Evolutionary conservation across 2,329 filamentous ascomycete species (phyloP).

Genomic region (Colletotrichum eleusines): DNA sequence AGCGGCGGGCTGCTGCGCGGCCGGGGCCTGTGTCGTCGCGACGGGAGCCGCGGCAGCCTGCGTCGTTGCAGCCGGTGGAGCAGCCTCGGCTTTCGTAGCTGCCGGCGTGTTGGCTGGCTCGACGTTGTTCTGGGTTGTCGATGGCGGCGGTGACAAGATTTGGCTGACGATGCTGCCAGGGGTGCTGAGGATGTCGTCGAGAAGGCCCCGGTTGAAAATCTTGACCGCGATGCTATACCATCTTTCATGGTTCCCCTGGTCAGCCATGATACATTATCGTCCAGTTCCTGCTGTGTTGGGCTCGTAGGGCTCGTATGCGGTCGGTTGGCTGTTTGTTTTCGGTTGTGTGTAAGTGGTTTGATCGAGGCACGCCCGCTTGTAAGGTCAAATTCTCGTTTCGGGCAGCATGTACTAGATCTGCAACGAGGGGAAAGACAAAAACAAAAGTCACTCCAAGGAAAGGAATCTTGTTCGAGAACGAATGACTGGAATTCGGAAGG

Average conservation of each 20-base stretch:
- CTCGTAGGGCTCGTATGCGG: not conserved
- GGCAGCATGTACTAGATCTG: not conserved
- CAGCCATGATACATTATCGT: constrained; percentile 35
- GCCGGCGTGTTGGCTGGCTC: constrained; percentile 4
- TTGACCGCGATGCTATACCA: constrained; percentile 10
- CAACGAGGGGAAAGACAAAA: not conserved
- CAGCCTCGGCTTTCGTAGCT: constrained; percentile 21
- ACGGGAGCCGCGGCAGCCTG: constrained; percentile 13
- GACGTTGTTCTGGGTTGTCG: constrained; percentile 14
- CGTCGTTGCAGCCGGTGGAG: constrained; percentile 17
- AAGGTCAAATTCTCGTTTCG: constrained; percentile 1
- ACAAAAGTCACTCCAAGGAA: constrained; percentile 1
- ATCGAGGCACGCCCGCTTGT: constrained; percentile 8
- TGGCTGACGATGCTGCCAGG: constrained; percentile 24
- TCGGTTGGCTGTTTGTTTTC: not conserved
- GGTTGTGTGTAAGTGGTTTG: constrained; percentile 2
- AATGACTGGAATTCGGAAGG: constrained; percentile 22
- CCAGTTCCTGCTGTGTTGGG: constrained; percentile 10
- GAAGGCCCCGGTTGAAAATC: constrained; percentile 21
- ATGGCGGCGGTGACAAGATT: constrained; percentile 32
- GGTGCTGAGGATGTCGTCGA: constrained; percentile 23
- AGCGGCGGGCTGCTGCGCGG: constrained; percentile 8
- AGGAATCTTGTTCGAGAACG: constrained; percentile 13
- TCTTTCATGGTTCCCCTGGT: constrained; percentile 20
- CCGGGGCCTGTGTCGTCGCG: not conserved